Evolutionary conservation across 495 filamentous ascomycete genomes (phyloP).

Genomic region (Penicillium argentinense): DNA sequence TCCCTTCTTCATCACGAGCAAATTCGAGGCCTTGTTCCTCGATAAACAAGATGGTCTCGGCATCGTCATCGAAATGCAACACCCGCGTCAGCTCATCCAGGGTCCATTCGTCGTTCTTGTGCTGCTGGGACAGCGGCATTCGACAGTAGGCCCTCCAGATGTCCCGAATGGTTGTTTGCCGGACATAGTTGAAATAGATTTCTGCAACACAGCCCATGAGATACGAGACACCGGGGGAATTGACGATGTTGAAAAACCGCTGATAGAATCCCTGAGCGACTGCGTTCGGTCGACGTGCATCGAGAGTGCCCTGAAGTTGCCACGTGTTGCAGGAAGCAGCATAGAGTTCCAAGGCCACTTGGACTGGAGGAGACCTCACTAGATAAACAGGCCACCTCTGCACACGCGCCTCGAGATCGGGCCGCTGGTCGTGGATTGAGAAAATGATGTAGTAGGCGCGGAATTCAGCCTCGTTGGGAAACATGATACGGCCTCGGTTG

Average conservation of each 20-base stretch:
- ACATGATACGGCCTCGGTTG: slow-evolving; percentile 51
- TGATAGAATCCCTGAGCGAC: slow-evolving; percentile 63
- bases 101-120: slow-evolving; percentile 75
- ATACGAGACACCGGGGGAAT: slow-evolving; percentile 72
- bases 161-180: slow-evolving; percentile 71
- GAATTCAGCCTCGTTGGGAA: slow-evolving; percentile 84
- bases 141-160: slow-evolving; percentile 60
- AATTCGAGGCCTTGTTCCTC: slow-evolving; percentile 68
- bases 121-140: slow-evolving; percentile 58
- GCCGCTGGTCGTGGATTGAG: slow-evolving; percentile 67
- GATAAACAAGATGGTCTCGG: slow-evolving; percentile 69
- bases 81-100: slow-evolving; percentile 61
- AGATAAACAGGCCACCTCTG: slow-evolving; percentile 67
- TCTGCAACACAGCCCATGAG: slow-evolving; percentile 93
- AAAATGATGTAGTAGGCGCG: slow-evolving; percentile 86
- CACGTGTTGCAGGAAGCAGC: slow-evolving; percentile 64
- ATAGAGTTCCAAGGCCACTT: slow-evolving; percentile 68
- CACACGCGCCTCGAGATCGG: slow-evolving; percentile 72
- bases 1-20: slow-evolving; percentile 46
- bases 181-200: slow-evolving; percentile 80
- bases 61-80: slow-evolving; percentile 71
- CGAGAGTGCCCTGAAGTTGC: slow-evolving; percentile 63
- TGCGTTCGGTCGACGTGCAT: slow-evolving; percentile 52
- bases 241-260: slow-evolving; percentile 74
- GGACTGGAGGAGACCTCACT: slow-evolving; percentile 55